Percentiles rank a stretch among this genome's conserved stretches.
Conservation (phyloP, 2,329 filamentous ascomycete species). For the Aspergillus sp. region DNA sequence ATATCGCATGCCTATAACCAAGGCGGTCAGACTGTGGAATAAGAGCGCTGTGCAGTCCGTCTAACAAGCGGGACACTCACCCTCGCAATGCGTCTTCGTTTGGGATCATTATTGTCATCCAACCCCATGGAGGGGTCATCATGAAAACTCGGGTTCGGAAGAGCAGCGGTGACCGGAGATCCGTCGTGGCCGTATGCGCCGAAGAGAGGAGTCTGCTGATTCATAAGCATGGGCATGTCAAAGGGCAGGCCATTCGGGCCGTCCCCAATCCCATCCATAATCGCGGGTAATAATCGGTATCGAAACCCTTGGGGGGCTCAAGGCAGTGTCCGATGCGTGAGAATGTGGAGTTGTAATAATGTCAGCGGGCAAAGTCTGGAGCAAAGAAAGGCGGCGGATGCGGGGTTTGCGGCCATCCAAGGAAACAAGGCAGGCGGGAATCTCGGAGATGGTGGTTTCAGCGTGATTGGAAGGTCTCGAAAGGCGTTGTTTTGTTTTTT, state of each 20-base stretch:
- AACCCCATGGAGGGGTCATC: conserved; percentile 50
- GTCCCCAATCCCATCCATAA: conserved; percentile 44
- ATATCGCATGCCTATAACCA: conserved; percentile 79
- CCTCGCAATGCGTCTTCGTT: conserved; percentile 84
- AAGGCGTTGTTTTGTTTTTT: conserved; percentile 4
- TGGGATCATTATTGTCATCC: conserved; percentile 74
- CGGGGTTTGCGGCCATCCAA: conserved; percentile 26
- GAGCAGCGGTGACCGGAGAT: conserved; percentile 60
- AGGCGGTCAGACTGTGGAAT: conserved; percentile 13
- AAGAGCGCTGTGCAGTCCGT: background rate
- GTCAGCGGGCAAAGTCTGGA: conserved; percentile 23
- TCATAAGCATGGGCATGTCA: conserved; percentile 60
- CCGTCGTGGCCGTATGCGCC: conserved; percentile 65
- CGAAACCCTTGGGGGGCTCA: conserved; percentile 2
- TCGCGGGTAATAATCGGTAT: conserved; percentile 10
- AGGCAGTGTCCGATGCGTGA: conserved; percentile 17
- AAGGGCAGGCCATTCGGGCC: conserved; percentile 46
- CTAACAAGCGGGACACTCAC: conserved; percentile 55
- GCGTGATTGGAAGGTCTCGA: conserved; percentile 8
- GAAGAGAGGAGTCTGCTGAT: conserved; percentile 71
- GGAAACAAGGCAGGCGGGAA: conserved; percentile 15
- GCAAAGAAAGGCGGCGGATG: conserved; percentile 20
- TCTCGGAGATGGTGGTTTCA: conserved; percentile 9
- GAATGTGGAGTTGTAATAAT: conserved; percentile 22
- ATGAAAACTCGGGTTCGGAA: conserved; percentile 42